A percentile compares a stretch with the other conserved stretches of the same genome.
Conservation (phyloP, 306 rosid genomes). For the Crotalaria pallida region DNA sequence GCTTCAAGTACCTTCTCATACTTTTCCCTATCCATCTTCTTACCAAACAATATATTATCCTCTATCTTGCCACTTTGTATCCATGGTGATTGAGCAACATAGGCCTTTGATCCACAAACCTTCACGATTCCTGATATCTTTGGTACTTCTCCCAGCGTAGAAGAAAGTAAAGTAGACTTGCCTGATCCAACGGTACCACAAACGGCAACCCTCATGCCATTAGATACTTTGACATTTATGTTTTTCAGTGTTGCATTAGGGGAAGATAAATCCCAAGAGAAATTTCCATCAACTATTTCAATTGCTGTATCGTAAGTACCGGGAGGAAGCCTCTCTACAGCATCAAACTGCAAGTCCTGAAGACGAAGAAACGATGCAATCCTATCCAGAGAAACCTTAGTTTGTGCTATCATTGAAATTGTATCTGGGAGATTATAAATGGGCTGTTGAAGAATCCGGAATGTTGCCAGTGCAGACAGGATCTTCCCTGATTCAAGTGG, state of each 20-base stretch:
- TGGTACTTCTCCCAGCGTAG: constrained; percentile 79
- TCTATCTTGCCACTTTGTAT: constrained; percentile 88
- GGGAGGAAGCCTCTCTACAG: constrained; percentile 36
- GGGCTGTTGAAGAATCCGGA: constrained; percentile 42
- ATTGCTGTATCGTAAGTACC: constrained; percentile 36
- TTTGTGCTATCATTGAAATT: constrained; percentile 41
- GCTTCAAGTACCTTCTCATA: constrained; percentile 80
- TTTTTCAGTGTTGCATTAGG: constrained; percentile 24
- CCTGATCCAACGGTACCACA: constrained; percentile 65
- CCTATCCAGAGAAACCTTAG: constrained; percentile 52
- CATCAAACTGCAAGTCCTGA: constrained; percentile 35
- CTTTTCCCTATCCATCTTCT: constrained; percentile 63
- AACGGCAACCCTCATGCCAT: constrained; percentile 44
- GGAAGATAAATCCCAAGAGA: constrained; percentile 48
- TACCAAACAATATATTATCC: constrained; percentile 71
- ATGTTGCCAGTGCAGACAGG: constrained; percentile 53
- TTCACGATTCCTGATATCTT: constrained; percentile 55
- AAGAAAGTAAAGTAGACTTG: constrained; percentile 75
- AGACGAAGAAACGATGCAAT: constrained; percentile 44
- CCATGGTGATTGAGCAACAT: constrained; percentile 90
- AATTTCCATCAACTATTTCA: constrained; percentile 36
- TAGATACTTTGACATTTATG: constrained; percentile 27
- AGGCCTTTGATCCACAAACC: constrained; percentile 86
- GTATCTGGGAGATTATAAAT: constrained; percentile 38
- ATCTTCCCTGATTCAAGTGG: constrained; percentile 56